Evolutionary conservation across 345 rosid genomes (phyloP).

Genomic region (Pistacia integerrima): DNA sequence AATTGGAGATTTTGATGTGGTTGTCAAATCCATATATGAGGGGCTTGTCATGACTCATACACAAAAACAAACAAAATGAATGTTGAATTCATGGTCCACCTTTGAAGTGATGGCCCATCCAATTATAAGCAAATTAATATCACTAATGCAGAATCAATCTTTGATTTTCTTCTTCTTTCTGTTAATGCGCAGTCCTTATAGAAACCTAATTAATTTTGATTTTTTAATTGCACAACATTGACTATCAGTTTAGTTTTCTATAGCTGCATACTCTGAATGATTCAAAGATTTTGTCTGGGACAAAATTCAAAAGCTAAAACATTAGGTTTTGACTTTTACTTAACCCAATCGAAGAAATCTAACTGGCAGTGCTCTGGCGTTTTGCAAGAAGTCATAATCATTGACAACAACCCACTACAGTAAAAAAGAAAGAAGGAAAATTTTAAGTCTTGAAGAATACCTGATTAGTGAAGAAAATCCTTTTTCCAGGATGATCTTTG

Average conservation of each 20-base stretch:
- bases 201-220: neutral
- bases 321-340: conserved; percentile 23
- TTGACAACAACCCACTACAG: too few relatives aligned
- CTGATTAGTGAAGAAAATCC: conserved; percentile 88
- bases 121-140: neutral
- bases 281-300: conserved; percentile 22
- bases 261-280: conserved; percentile 20
- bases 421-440: too few relatives aligned
- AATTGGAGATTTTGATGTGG: neutral
- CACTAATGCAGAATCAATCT: too few relatives aligned
- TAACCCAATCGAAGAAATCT: neutral
- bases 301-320: conserved; percentile 9
- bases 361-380: conserved; percentile 10
- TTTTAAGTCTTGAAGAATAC: conserved; percentile 30
- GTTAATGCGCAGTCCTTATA: neutral
- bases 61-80: neutral
- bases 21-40: neutral
- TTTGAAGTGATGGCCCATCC: neutral
- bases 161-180: neutral
- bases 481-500: conserved; percentile 60
- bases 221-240: neutral
- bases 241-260: neutral
- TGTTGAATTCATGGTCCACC: neutral
- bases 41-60: neutral
- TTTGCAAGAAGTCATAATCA: too few relatives aligned